Evolutionary conservation across 2,329 filamentous ascomycete genomes (phyloP).

Genomic region (Colletotrichum lupini): DNA sequence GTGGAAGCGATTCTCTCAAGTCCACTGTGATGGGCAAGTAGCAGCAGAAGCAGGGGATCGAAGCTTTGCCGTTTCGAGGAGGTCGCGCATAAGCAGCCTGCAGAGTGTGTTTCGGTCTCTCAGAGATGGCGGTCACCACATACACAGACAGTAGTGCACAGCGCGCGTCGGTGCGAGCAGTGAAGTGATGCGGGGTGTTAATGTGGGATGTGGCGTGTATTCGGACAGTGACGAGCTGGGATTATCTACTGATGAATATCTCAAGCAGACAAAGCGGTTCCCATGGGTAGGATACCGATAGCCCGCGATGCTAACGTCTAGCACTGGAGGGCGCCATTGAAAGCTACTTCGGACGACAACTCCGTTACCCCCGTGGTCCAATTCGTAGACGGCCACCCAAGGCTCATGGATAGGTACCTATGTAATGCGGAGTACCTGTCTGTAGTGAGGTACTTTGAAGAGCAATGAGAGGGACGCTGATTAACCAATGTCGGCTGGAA

Average conservation of each 20-base stretch:
- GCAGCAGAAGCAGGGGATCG: slow-evolving; percentile 5
- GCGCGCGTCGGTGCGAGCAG: not conserved
- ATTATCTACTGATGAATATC: not conserved
- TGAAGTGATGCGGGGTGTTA: slow-evolving; percentile 2
- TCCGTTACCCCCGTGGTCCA: not conserved
- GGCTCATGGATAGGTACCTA: not conserved
- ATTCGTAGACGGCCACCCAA: not conserved
- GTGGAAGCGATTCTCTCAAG: too few relatives aligned
- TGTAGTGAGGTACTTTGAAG: not conserved
- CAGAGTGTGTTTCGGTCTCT: slow-evolving; percentile 9
- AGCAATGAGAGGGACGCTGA: not conserved
- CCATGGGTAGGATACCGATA: not conserved
- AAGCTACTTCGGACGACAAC: not conserved
- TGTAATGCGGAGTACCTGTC: not conserved
- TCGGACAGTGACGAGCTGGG: not conserved
- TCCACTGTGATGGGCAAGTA: not conserved
- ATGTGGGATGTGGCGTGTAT: not conserved
- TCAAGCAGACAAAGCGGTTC: not conserved
- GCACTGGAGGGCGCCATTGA: not conserved
- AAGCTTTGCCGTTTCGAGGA: slow-evolving; percentile 20
- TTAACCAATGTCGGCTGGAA: not conserved
- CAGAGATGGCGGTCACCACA: slow-evolving; percentile 11
- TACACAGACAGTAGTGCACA: not conserved
- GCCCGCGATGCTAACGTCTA: not conserved
- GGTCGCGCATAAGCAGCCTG: slow-evolving; percentile 26